Evolutionary conservation across 306 rosid species (phyloP).

Genomic region (Sindora glabra): DNA sequence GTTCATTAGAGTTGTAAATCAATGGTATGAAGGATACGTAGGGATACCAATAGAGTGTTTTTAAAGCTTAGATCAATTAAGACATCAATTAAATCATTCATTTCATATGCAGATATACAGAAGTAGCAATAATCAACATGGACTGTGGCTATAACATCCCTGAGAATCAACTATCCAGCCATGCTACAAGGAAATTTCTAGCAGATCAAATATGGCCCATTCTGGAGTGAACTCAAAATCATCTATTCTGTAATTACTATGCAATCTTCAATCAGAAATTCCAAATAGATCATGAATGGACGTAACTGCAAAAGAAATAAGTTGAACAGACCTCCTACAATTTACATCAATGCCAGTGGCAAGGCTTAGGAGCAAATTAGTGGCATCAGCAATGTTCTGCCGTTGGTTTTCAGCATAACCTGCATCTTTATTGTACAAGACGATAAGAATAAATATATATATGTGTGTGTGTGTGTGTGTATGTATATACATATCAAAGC

Average conservation of each 20-base stretch:
- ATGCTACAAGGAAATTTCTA: slow-evolving; percentile 93
- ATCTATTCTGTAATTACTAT: slow-evolving; percentile 54
- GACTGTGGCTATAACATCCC: slow-evolving; percentile 63
- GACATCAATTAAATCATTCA: no score
- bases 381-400: slow-evolving; percentile 96
- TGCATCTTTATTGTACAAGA: slow-evolving; percentile 70
- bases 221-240: slow-evolving; percentile 98
- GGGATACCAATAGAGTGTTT: no score
- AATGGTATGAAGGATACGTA: no score
- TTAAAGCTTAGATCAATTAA: no score
- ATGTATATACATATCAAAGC: slow-evolving; percentile 8
- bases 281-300: slow-evolving; percentile 10
- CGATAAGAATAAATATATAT: slow-evolving; percentile 10
- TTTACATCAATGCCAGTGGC: slow-evolving; percentile 99
- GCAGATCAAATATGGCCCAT: slow-evolving; percentile 94
- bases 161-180: slow-evolving; percentile 99
- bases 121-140: no score
- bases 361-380: slow-evolving; percentile 91
- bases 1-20: no score
- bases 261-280: slow-evolving; percentile 20
- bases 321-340: slow-evolving; percentile 63
- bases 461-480: no score
- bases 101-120: no score
- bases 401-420: slow-evolving; percentile 84
- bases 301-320: neutral